Percentiles rank a stretch among this genome's conserved stretches.
Evolutionary conservation across 2,329 filamentous ascomycete species (phyloP).

Genomic region (Metarhizium anisopliae): DNA sequence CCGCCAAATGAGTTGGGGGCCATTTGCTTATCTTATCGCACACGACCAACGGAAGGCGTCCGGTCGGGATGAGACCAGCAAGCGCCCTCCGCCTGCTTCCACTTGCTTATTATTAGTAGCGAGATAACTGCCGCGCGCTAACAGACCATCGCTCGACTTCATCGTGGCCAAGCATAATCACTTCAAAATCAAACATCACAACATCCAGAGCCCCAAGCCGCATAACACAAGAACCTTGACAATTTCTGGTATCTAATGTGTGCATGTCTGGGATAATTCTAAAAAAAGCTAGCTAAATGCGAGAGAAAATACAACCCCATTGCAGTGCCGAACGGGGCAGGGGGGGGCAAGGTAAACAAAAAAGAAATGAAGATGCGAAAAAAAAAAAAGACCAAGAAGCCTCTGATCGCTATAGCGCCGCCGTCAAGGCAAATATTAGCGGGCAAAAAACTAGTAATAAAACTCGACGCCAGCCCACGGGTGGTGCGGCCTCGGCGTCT

Average conservation of each 20-base stretch:
- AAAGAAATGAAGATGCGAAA: too few relatives aligned
- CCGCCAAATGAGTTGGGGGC: background rate
- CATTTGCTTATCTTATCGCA: slow-evolving; percentile 18
- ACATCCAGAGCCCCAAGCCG: background rate
- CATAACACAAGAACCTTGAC: background rate
- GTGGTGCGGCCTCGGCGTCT: background rate
- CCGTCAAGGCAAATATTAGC: background rate
- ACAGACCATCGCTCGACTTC: background rate
- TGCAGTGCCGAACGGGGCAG: background rate
- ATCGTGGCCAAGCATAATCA: background rate
- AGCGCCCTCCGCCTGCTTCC: background rate
- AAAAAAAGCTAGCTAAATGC: background rate
- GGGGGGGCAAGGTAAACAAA: too few relatives aligned
- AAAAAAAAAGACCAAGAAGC: too few relatives aligned
- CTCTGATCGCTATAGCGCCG: background rate
- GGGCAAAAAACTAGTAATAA: background rate
- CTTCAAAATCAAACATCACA: slow-evolving; percentile 1
- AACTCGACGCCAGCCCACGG: background rate
- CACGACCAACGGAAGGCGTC: background rate
- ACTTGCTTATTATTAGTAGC: background rate
- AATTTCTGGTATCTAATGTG: background rate
- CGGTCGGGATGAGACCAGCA: background rate
- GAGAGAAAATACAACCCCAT: background rate
- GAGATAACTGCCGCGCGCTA: background rate
- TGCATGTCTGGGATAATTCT: background rate